Base-by-base conservation (phyloP, 2,329 filamentous ascomycete species). In the Ophiocordyceps camponoti-rufipedis region DNA sequence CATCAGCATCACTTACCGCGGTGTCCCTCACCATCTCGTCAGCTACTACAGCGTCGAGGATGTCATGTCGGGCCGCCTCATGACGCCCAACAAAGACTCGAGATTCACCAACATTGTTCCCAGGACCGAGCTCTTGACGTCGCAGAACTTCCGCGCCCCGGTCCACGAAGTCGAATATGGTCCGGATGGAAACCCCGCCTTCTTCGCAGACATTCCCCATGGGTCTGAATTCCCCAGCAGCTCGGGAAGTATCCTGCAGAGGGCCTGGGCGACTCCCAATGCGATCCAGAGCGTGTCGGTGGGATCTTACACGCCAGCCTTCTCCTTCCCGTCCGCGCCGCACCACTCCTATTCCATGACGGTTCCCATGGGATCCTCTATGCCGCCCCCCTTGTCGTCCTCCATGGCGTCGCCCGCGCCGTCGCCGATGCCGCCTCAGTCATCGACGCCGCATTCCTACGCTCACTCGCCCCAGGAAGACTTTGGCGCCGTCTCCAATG, bases 41-140 rank as follows among this genome's bases (percentile, higher is more conserved):
- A 88, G 82, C 14, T 95, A 95, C 59, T 94, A 94, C 65, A 85
- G 69, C 41, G 71, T 89, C 11, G 77, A 85, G 6, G 86, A 94
- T 56, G 82, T 87, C n/a, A 70, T 78, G 53, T 65, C 68, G 42
- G 68, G 72, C n/a, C 62, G 58, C 14, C 67, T 89, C 11, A 64
- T 58, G 28, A 71, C 73, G 0, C 84, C 83, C 1, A 63, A 69
- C 1, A 68, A 73, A 45, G 70, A 76, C 47, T 13, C 29, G 0
- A 28, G 35, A 11, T 50, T 60, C 9, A 35, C 45, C 8, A 58
- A 65, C 43, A 62, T 81, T 29, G 60, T 66, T 7, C 77, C 78
- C 12, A 73, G 80, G 5, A 48, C 57, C 0, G 74, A 79, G 45
- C 64, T 85, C 28, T 65, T 78, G 40, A 69, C 69, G 14, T 71